Evolutionary conservation across 371 early-diverging fungal species (phyloP), one percentile per base, ranked within the genome.

Genomic region (Mucor saturninus): DNA sequence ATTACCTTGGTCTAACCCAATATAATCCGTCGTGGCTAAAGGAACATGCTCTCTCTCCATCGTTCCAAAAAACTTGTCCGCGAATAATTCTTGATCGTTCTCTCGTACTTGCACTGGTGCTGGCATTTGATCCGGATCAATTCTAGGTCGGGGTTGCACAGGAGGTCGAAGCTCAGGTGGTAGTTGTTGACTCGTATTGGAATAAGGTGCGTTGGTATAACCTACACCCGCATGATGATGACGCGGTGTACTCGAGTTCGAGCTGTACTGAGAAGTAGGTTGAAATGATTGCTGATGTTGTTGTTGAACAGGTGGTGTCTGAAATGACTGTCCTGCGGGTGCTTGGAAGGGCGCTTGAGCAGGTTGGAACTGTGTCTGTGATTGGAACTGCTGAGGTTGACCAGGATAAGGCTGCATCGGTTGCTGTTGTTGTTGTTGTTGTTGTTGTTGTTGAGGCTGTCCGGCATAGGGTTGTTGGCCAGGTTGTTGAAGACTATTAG

Each of bases 111-210:
- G 86, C 3, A 95, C 88, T 14, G 96, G 96, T 8, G 94, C 91
- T 8, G 99, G 99, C 73, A 98, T 94, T 69, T 96, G 94, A 74
- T 94, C 90, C 4, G 98, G 97, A 71, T 98, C 96, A 53, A 98
- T 96, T 30, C 90, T 83, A 5, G 86, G 86, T 32, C 81, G 80
- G 32, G 87, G 81, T 51, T 86, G 83, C 7, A 71, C 73, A 15
- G 78, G 80, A 13, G 80, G 78, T 31, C 72, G 67, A 5, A 67
- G 48, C 28, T 71, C 69, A n/a, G 76, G 66, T 38, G 80, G 77
- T 26, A 80, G 42, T 30, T 72, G 75, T 42, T 80, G 80, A 4
- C 60, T 61, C 0, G 76, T 59, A 28, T 79, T 52, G 0, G 74
- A 45, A 29, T 72, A 75, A 5, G 79, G 76, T 14, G 72, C 74